phyloP scores from a whole-genome alignment of 2,329 filamentous ascomycete species.

The Pseudofabraea citricarpa region DNA sequence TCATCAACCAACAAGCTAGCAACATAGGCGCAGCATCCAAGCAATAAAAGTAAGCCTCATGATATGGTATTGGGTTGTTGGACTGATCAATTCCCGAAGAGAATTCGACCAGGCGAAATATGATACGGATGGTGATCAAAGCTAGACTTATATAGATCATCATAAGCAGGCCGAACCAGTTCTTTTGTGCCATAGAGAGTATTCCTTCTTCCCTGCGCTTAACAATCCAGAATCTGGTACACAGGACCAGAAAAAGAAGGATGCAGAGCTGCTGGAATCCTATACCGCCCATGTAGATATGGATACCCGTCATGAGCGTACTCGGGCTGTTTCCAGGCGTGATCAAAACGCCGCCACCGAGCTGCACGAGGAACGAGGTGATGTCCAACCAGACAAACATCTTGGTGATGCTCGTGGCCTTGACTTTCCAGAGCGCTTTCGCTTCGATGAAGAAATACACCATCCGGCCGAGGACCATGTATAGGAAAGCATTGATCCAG shows the following conservation, averaged over 20 bases:
- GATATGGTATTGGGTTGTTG: constrained; percentile 43
- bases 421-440: constrained; percentile 28
- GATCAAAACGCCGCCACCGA: constrained; percentile 32
- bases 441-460: constrained; percentile 32
- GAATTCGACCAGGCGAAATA: constrained; percentile 56
- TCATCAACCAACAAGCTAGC: constrained; percentile 37
- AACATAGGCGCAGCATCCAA: constrained; percentile 54
- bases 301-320: constrained; percentile 29
- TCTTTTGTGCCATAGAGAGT: constrained; percentile 2
- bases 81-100: constrained; percentile 34
- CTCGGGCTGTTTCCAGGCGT: constrained; percentile 25
- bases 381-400: constrained; percentile 44
- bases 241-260: constrained; percentile 37
- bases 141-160: constrained; percentile 34
- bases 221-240: constrained; percentile 32
- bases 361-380: constrained; percentile 42
- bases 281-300: constrained; percentile 49
- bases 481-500: constrained; percentile 29
- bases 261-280: constrained; percentile 47
- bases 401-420: constrained; percentile 34
- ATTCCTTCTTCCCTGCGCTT: constrained; percentile 30
- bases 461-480: constrained; percentile 30
- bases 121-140: constrained; percentile 48
- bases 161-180: constrained; percentile 27
- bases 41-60: constrained; percentile 47